Evolutionary conservation across 352 stramenopile genomes (phyloP).

Genomic region (Blastocystis sp.): DNA sequence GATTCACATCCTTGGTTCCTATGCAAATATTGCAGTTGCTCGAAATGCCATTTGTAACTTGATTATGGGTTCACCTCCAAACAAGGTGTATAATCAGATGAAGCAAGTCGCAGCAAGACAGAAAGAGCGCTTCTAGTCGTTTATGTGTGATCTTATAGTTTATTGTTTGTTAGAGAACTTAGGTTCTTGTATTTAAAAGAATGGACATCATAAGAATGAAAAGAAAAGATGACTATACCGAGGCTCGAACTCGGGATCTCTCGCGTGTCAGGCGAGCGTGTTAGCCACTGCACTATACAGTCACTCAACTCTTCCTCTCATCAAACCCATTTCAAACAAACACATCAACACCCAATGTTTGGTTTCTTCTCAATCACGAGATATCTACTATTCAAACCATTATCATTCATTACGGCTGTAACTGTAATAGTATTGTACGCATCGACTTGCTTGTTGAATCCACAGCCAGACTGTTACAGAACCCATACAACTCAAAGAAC

Average conservation of each 20-base stretch:
- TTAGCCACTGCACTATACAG: conserved; percentile 65
- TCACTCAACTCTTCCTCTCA: not conserved
- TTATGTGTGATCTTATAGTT: not conserved
- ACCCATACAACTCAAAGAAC: not conserved
- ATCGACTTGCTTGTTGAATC: not conserved
- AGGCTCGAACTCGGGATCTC: conserved; percentile 62
- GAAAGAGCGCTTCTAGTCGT: conserved; percentile 87
- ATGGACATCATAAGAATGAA: not conserved
- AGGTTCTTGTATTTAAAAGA: no score
- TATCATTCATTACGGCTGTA: not conserved
- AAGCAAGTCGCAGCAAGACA: conserved; percentile 95
- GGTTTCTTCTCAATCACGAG: not conserved
- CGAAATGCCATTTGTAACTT: conserved; percentile 82
- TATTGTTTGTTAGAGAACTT: not conserved
- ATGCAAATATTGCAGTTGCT: conserved; percentile 97
- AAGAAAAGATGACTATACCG: conserved; percentile 62
- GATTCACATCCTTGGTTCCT: conserved; percentile 96
- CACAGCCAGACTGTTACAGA: not conserved
- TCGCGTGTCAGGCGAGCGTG: conserved; percentile 60
- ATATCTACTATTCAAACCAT: not conserved
- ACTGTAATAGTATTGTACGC: not conserved
- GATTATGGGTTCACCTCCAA: conserved; percentile 87
- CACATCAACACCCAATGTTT: not conserved
- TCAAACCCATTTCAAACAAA: not conserved
- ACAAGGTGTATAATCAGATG: conserved; percentile 99